Evolutionary conservation across 2,329 filamentous ascomycete species (phyloP), one percentile per base, ranked within the genome.

Genomic region (Fusarium brachygibbosum): DNA sequence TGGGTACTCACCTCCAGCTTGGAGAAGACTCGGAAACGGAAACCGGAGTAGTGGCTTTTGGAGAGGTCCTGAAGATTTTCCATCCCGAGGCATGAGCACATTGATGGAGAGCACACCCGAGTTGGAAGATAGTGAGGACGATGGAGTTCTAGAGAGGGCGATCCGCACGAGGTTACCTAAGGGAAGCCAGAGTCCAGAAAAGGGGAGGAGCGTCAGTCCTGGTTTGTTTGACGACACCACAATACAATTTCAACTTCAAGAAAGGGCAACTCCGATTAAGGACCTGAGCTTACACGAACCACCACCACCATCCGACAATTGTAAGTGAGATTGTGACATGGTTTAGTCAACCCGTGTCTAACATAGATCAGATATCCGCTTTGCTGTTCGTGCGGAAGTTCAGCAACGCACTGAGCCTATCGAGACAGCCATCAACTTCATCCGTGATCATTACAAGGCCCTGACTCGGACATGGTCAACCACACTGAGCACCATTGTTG

Each of bases 341-440:
- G 7, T 35, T 13, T 21, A 35, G 31, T 12, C 40, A 21, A 45
- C 32, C 17, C 25, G 21, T 38, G 37, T 57, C 56, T 68, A 57
- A 71, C 44, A 50, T 21, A 17, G 25, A 40, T 78, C 17, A 96
- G 93, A 95, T 80, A 93, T 97, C 74, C 92, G 94, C 69, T 94
- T 98, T 80, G 92, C 93, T 52, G 86, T 97, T 66, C 90, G 92
- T 74, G 92, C 94, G 65, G 94, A 97, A 82, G 92, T 97, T 31
- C 92, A 95, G 75, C 94, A 97, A 76, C 89, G 92, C 58, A 93
- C 91, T 46, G 93, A 95, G 75, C 93, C 93, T 16, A 91, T 97
- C 72, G 93, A 97, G 75, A 86, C 91, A 19, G 86, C 87, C 44
- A 85, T 94, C 71, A 85, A 83, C 54, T 90, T 89, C 63, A 71